Evolutionary conservation across 441 rosid species (phyloP), one percentile per base, ranked within the genome.

Genomic region (Gossypium gossypioides): DNA sequence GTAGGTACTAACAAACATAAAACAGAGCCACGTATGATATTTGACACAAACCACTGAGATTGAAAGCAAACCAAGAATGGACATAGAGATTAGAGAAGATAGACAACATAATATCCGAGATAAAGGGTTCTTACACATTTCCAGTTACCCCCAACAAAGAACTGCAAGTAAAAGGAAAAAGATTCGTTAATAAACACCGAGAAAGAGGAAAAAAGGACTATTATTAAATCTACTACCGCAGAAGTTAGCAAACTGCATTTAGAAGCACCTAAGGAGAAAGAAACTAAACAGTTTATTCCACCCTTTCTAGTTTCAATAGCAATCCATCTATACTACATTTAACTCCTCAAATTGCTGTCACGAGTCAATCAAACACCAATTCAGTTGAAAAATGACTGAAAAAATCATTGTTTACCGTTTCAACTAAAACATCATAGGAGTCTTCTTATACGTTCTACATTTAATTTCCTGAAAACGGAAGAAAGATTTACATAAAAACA

Each of bases 71-170:
- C 9, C 62, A 58, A 32, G 15, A 5, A 62, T 6, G 0, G 9
- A 15, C 5, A 40, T 4, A 19, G 18, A 32, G 15, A 16, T 18
- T 4, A 37, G 24, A 32, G 15, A 16, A 22, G 21, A 70, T 58
- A 55, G 27, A 54, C 50, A 5, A 16, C 3, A 3, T 19, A 48
- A 37, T 67, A 72, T 6, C 22, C 61, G 50, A 9, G 46, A 50
- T 16, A 29, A 74, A 40, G 67, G 65, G 62, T 58, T 77, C 99
- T 88, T 88, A 95, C 99, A 81, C 97, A 95, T 69, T 95, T 95
- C 97, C 99, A 95, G 80, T 92, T 94, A 72, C 99, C 99, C 55
- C 97, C 97, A 72, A 95, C 97, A 79, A 95, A 92, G 82, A 95
- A 95, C 99, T 92, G 95, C 90, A 89, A 81, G 21, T 9, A 57